phyloP scores from a whole-genome alignment of 306 rosid genomes.

The Fagus crenata region DNA sequence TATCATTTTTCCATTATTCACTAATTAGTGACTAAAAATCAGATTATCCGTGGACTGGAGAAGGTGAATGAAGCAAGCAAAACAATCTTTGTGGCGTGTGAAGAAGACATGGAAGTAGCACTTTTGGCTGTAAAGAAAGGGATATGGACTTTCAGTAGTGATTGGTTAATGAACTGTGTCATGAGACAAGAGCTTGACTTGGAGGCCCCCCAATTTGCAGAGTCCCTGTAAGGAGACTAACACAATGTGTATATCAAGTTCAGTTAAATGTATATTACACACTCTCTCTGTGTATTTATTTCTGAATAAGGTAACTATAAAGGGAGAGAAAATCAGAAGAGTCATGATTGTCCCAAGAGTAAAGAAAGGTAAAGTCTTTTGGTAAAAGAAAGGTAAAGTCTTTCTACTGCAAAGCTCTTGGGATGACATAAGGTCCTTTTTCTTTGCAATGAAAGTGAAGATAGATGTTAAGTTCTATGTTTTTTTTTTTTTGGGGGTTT shows the following conservation, averaged over 20 bases:
- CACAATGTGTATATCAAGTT: not conserved
- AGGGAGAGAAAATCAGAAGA: not conserved
- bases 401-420: not conserved
- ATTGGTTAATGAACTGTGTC: constrained; percentile 87
- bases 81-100: constrained; percentile 67
- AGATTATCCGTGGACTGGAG: constrained; percentile 51
- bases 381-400: not conserved
- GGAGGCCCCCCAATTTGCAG: constrained; percentile 76
- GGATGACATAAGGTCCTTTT: not conserved
- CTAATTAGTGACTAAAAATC: constrained; percentile 4
- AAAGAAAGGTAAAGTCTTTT: not conserved
- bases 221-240: constrained; percentile 48
- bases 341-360: not conserved
- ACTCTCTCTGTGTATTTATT: not conserved
- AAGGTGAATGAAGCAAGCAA: constrained; percentile 50
- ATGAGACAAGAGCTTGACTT: constrained; percentile 87
- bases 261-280: not conserved
- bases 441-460: not conserved
- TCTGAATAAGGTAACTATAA: not conserved
- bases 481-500: too few relatives aligned
- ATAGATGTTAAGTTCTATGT: not conserved
- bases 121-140: constrained; percentile 66
- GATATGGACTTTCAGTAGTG: constrained; percentile 65
- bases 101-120: constrained; percentile 78
- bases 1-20: not conserved